Conservation (phyloP, 2,329 filamentous ascomycete species). For the Camillea tinctor region DNA sequence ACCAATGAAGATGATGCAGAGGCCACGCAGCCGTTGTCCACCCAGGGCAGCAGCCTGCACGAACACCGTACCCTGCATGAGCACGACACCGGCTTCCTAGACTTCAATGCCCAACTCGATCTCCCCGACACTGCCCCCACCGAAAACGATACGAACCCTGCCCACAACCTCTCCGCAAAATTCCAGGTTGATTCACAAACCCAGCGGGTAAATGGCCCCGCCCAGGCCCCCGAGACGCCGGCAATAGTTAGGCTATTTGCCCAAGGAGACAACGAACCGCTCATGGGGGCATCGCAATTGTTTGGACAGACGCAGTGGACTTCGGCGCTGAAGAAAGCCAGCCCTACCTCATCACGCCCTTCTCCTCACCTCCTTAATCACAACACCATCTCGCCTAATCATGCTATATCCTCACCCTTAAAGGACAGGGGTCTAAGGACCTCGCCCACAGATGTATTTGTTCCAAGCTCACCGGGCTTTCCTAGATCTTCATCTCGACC, state of each 20-base stretch:
- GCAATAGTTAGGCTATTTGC: slow-evolving; percentile 30
- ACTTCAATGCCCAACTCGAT: slow-evolving; percentile 34
- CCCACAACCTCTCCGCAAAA: slow-evolving; percentile 20
- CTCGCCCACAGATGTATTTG: slow-evolving; percentile 41
- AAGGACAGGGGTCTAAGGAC: slow-evolving; percentile 49
- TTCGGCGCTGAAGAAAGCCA: slow-evolving; percentile 49
- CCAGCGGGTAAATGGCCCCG: slow-evolving; percentile 32
- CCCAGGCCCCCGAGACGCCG: slow-evolving; percentile 48
- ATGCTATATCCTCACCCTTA: slow-evolving; percentile 45
- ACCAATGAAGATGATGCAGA: slow-evolving; percentile 12
- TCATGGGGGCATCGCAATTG: slow-evolving; percentile 48
- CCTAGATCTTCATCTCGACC: slow-evolving; percentile 21
- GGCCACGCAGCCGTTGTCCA: slow-evolving; percentile 27
- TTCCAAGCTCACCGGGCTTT: slow-evolving; percentile 43
- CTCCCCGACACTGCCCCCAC: slow-evolving; percentile 19
- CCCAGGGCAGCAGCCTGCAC: slow-evolving; percentile 22
- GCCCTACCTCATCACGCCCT: slow-evolving; percentile 58
- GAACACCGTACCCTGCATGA: slow-evolving; percentile 40
- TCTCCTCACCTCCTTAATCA: slow-evolving; percentile 48
- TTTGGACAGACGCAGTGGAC: slow-evolving; percentile 56
- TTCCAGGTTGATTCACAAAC: slow-evolving; percentile 34
- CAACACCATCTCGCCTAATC: slow-evolving; percentile 47
- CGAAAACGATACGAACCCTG: slow-evolving; percentile 16
- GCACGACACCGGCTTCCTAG: slow-evolving; percentile 50
- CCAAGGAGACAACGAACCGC: slow-evolving; percentile 27